Evolutionary conservation across 2,329 filamentous ascomycete species (phyloP).

Genomic region (Alternaria brassicicola): DNA sequence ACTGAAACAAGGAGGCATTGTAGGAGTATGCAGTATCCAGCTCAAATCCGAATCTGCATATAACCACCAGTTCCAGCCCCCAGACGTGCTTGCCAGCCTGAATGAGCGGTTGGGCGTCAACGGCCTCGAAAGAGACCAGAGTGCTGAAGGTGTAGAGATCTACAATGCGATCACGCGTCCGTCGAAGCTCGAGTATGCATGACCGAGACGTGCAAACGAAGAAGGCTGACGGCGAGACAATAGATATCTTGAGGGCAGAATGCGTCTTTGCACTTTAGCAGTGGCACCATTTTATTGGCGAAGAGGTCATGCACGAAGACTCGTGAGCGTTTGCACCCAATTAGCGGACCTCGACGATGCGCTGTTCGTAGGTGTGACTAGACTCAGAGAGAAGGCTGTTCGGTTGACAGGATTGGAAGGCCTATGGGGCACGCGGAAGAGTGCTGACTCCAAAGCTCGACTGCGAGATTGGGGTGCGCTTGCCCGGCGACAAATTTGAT

Average conservation of each 20-base stretch:
- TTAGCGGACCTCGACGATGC: slow-evolving; percentile 35
- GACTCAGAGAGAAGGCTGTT: slow-evolving; percentile 1
- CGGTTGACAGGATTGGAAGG: not conserved
- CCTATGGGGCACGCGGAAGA: not conserved
- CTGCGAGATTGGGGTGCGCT: slow-evolving; percentile 20
- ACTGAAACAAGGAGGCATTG: slow-evolving; percentile 18
- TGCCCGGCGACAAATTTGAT: slow-evolving; percentile 6
- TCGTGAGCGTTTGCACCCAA: slow-evolving; percentile 32
- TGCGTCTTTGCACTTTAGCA: slow-evolving; percentile 30
- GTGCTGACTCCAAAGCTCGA: slow-evolving; percentile 1
- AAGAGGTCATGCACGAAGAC: slow-evolving; percentile 32
- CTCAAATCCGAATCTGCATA: slow-evolving; percentile 31
- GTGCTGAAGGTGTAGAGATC: slow-evolving; percentile 17
- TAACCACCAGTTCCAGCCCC: slow-evolving; percentile 23
- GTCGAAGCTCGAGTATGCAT: slow-evolving; percentile 30
- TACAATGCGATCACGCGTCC: slow-evolving; percentile 31
- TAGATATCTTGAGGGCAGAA: slow-evolving; percentile 20
- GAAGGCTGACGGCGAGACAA: slow-evolving; percentile 1
- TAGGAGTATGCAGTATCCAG: slow-evolving; percentile 34
- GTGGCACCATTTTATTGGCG: slow-evolving; percentile 37
- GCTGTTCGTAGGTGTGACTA: slow-evolving; percentile 18
- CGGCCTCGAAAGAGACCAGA: slow-evolving; percentile 27
- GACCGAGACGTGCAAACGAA: not conserved
- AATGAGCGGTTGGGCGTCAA: not conserved
- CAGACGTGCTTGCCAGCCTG: slow-evolving; percentile 23